phyloP scores from a whole-genome alignment of 164 flowering plant genomes.

The Malania oleifera region DNA sequence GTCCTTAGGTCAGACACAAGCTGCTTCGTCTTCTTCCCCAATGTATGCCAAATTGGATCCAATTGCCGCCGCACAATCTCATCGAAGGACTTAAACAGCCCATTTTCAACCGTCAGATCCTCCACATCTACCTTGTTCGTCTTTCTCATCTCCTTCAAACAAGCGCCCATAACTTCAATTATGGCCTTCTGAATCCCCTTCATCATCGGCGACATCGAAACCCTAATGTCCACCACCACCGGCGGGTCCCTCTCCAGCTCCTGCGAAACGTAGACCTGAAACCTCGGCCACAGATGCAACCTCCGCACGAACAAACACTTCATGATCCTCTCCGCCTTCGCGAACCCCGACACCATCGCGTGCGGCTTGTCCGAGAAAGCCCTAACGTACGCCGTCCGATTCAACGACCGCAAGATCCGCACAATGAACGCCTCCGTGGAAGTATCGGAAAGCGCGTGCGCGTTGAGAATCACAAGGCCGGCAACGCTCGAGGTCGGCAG shows the following conservation, averaged over 20 bases:
- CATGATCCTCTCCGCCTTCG: constrained; percentile 79
- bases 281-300: constrained; percentile 90
- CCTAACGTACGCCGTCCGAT: constrained; percentile 38
- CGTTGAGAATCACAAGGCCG: constrained; percentile 62
- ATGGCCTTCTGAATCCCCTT: constrained; percentile 84
- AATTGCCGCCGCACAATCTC: constrained; percentile 90
- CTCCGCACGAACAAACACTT: constrained; percentile 54
- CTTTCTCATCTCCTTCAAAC: constrained; percentile 96
- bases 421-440: constrained; percentile 88
- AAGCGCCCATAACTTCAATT: constrained; percentile 90
- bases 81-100: constrained; percentile 93
- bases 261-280: constrained; percentile 85
- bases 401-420: constrained; percentile 48
- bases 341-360: constrained; percentile 79
- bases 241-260: constrained; percentile 88
- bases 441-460: constrained; percentile 68
- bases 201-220: constrained; percentile 62
- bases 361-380: constrained; percentile 81
- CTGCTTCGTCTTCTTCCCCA: constrained; percentile 94
- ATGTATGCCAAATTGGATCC: constrained; percentile 96
- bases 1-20: constrained; percentile 93
- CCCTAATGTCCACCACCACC: constrained; percentile 73
- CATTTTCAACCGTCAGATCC: constrained; percentile 92
- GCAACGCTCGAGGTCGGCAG: constrained; percentile 55
- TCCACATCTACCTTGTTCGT: constrained; percentile 97